These are phyloP conservation scores for Camellia oleifera DNA, from an alignment of 179 eudicot species.

Conservation along the genomic window DNA sequence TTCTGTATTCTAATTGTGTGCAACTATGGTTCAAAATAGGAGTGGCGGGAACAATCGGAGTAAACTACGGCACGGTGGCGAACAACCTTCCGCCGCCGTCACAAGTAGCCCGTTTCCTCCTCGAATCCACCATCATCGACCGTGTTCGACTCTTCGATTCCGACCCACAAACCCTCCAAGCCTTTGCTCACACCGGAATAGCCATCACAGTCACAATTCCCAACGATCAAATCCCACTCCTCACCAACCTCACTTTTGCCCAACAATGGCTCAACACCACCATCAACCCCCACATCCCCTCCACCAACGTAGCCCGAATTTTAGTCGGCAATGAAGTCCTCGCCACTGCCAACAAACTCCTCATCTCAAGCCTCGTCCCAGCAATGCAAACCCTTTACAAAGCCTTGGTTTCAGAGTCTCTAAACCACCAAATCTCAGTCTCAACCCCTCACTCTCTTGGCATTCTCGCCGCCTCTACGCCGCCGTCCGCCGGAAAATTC, in stretches of 20 bases:
- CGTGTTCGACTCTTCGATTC: slow-evolving; percentile 59
- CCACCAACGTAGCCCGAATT: slow-evolving; percentile 51
- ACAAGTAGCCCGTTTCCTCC: slow-evolving; percentile 49
- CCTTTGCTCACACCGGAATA: slow-evolving; percentile 60
- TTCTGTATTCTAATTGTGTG: too few species aligned
- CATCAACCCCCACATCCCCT: slow-evolving; percentile 36
- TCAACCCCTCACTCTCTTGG: slow-evolving; percentile 69
- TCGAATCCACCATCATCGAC: slow-evolving; percentile 49
- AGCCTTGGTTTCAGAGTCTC: slow-evolving; percentile 40
- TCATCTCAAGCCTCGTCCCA: slow-evolving; percentile 43
- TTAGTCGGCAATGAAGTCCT: slow-evolving; percentile 74
- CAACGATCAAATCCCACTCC: slow-evolving; percentile 42
- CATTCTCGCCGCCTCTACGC: slow-evolving; percentile 43
- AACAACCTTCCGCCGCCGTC: slow-evolving; percentile 62
- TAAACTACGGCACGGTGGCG: slow-evolving; percentile 64
- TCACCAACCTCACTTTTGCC: slow-evolving; percentile 39
- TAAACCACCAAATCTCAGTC: slow-evolving; percentile 41
- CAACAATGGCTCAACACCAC: slow-evolving; percentile 46
- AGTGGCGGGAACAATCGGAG: slow-evolving; percentile 47
- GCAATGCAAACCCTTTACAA: slow-evolving; percentile 56
- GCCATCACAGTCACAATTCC: slow-evolving; percentile 48
- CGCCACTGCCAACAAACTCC: slow-evolving; percentile 39
- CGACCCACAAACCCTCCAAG: slow-evolving; percentile 39
- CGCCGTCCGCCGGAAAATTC: slow-evolving; percentile 61
- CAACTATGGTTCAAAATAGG: slow-evolving; percentile 16